phyloP scores from a whole-genome alignment of 768 basidiomycete species.

The Suillus americanus region DNA sequence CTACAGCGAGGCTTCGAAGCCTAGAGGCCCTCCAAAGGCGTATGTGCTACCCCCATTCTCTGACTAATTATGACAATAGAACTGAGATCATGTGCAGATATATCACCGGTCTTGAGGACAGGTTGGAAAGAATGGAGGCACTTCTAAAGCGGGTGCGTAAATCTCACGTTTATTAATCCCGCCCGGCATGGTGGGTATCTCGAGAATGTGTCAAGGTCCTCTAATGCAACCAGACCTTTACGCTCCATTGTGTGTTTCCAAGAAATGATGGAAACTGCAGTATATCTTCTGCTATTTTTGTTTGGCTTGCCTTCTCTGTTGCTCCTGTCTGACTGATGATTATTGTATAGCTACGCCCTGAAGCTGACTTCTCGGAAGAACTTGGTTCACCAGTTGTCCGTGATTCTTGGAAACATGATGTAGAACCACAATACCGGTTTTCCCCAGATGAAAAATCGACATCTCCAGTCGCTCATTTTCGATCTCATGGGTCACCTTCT shows the following conservation, averaged over 20 bases:
- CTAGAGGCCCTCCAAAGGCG: conserved; percentile 69
- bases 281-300: not conserved
- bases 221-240: not conserved
- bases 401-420: conserved; percentile 58
- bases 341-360: conserved; percentile 54
- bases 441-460: conserved; percentile 24
- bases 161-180: not conserved
- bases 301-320: not conserved
- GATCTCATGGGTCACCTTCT: conserved; percentile 15
- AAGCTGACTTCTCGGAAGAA: conserved; percentile 58
- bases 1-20: conserved; percentile 59
- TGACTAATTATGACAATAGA: conserved; percentile 1
- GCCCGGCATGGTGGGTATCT: not conserved
- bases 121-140: conserved; percentile 53
- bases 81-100: conserved; percentile 38
- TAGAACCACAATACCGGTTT: conserved; percentile 13
- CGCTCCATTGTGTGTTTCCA: not conserved
- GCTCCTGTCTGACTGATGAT: not conserved
- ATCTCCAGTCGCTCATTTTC: conserved; percentile 18
- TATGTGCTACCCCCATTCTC: conserved; percentile 34
- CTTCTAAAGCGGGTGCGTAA: conserved; percentile 50
- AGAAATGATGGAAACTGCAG: not conserved
- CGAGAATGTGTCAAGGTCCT: not conserved
- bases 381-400: conserved; percentile 62
- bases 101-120: conserved; percentile 58